Percentiles rank a stretch among this genome's conserved stretches.
These are phyloP conservation scores for Emergomyces africanus DNA, from an alignment of 2,329 filamentous ascomycete species.

Conservation along the genomic window DNA sequence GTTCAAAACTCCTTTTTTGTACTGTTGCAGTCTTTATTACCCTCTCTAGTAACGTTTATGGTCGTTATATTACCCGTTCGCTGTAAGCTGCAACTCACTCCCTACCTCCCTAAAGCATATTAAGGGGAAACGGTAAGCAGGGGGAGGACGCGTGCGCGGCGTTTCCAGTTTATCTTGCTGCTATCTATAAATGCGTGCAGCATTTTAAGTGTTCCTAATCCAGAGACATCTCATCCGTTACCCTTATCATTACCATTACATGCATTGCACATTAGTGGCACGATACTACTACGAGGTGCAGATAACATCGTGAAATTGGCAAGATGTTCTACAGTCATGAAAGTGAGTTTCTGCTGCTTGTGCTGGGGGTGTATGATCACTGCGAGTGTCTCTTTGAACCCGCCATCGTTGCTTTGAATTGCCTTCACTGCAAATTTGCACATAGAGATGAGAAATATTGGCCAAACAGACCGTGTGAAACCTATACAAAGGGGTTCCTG, in stretches of 20 bases:
- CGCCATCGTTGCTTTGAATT: background rate
- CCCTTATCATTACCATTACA: background rate
- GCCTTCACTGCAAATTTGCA: background rate
- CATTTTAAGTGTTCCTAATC: background rate
- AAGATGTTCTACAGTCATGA: constrained; percentile 94
- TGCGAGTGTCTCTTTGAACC: background rate
- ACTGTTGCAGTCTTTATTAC: background rate
- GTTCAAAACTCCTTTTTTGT: background rate
- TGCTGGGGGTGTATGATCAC: background rate
- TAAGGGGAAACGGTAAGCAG: background rate
- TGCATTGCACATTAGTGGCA: background rate
- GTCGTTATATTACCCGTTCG: background rate
- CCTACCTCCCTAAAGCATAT: background rate
- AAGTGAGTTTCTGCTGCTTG: constrained; percentile 44
- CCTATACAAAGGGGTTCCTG: background rate
- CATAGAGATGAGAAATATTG: background rate
- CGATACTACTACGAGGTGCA: background rate
- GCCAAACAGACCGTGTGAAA: background rate
- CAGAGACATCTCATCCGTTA: background rate
- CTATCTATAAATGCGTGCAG: background rate
- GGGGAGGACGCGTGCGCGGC: background rate
- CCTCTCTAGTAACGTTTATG: background rate
- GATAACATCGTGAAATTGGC: background rate
- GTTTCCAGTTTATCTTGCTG: background rate
- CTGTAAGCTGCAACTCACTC: background rate